Evolutionary conservation across 176 grass and related monocot species (phyloP).

Genomic region (Oryza brachyantha): DNA sequence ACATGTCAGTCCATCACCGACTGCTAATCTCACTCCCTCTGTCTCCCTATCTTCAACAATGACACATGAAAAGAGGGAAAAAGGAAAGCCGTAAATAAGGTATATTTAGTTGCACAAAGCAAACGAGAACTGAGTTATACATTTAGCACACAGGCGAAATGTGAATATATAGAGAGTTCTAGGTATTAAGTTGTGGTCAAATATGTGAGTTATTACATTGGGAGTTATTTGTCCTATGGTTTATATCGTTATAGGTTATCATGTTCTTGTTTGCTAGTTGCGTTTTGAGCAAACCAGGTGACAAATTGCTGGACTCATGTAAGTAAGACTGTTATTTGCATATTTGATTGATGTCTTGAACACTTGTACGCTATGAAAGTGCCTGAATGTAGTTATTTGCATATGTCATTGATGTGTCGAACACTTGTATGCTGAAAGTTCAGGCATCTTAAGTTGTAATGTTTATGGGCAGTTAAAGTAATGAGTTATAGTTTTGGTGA

Average conservation of each 20-base stretch:
- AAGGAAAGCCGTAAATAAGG: constrained; percentile 28
- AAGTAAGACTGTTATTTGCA: constrained; percentile 1
- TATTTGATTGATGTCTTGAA: background rate
- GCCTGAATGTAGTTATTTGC: no score
- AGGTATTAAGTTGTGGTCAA: background rate
- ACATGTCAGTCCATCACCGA: constrained; percentile 38
- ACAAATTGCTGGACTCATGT: background rate
- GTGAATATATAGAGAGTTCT: constrained; percentile 46
- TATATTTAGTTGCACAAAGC: constrained; percentile 13
- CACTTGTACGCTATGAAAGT: background rate
- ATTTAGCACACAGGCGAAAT: constrained; percentile 33
- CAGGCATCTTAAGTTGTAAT: background rate
- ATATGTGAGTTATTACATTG: constrained; percentile 21
- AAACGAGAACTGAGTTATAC: background rate
- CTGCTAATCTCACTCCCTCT: constrained; percentile 32
- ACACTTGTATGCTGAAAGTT: background rate
- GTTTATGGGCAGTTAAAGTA: constrained; percentile 1
- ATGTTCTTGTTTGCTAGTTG: background rate
- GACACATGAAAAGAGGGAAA: background rate
- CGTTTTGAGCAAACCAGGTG: background rate
- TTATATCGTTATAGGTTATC: background rate
- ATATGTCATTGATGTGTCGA: no score
- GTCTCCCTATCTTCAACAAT: constrained; percentile 21
- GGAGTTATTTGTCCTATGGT: constrained; percentile 14
- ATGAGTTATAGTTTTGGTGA: background rate